A percentile compares a stretch with the other conserved stretches of the same genome.
Conservation (phyloP, 768 basidiomycete species). For the Mycena olivaceomarginata region DNA sequence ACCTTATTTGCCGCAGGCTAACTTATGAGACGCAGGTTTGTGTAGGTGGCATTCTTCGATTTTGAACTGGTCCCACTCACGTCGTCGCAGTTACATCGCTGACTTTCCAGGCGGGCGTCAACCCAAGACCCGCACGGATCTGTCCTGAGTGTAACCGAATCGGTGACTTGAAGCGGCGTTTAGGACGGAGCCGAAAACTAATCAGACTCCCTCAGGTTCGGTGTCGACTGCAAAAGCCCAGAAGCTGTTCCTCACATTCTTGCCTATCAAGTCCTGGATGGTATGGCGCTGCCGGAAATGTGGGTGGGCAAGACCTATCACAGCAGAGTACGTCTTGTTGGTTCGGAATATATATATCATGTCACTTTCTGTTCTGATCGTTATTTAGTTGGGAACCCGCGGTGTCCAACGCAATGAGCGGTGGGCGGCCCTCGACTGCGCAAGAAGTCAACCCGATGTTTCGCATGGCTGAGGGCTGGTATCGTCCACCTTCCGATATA, state of each 20-base stretch:
- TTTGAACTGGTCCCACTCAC: neutral
- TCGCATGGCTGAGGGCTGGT: conserved; percentile 44
- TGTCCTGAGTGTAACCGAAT: conserved; percentile 37
- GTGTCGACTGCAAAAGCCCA: conserved; percentile 37
- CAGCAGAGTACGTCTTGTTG: conserved; percentile 3
- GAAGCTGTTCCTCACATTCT: conserved; percentile 29
- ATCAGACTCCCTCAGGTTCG: conserved; percentile 16
- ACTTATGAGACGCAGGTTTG: conserved; percentile 19
- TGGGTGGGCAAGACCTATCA: conserved; percentile 34
- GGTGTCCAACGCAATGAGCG: conserved; percentile 22
- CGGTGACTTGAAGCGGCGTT: neutral
- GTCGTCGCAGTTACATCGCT: conserved; percentile 23
- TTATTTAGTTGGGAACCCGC: conserved; percentile 38
- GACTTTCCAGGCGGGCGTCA: conserved; percentile 24
- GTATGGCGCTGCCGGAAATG: conserved; percentile 42
- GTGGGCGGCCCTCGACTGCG: conserved; percentile 34
- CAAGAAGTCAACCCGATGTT: conserved; percentile 42
- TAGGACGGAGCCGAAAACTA: neutral
- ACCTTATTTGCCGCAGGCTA: neutral
- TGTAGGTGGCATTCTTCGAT: neutral
- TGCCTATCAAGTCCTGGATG: conserved; percentile 32
- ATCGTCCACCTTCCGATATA: conserved; percentile 40
- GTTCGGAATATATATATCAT: neutral
- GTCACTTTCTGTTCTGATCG: neutral
- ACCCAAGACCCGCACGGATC: conserved; percentile 34